phyloP scores from a whole-genome alignment of 495 filamentous ascomycete species.

The Neurospora sp. region DNA sequence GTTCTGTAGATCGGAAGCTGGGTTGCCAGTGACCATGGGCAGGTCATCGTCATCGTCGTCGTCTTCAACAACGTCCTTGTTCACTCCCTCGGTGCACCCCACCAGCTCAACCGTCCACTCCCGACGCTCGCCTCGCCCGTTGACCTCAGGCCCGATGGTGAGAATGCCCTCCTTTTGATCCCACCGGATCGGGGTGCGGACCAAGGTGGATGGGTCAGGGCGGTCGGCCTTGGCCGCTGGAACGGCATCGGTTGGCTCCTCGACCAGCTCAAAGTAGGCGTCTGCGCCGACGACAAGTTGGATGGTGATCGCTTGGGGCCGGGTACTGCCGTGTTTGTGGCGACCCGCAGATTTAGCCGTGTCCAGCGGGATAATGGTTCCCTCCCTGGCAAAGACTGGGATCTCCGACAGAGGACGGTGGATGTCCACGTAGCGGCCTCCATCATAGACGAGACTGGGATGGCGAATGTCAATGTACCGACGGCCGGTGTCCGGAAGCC shows the following conservation, averaged over 20 bases:
- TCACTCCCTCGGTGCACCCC: slow-evolving; percentile 5
- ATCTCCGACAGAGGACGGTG: slow-evolving; percentile 32
- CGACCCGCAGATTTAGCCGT: slow-evolving; percentile 5
- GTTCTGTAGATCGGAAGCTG: neutral
- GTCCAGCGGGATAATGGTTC: slow-evolving; percentile 45
- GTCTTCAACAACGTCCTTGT: neutral
- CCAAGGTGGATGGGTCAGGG: slow-evolving; percentile 11
- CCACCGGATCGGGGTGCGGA: slow-evolving; percentile 18
- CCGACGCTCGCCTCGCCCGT: slow-evolving; percentile 5
- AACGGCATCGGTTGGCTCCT: slow-evolving; percentile 28
- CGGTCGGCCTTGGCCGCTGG: slow-evolving; percentile 22
- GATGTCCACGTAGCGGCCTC: slow-evolving; percentile 35
- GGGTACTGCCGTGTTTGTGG: slow-evolving; percentile 27
- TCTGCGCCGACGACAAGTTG: slow-evolving; percentile 44
- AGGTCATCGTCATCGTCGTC: neutral
- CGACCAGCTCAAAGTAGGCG: slow-evolving; percentile 28
- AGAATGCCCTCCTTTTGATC: slow-evolving; percentile 16
- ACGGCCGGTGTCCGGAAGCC: slow-evolving; percentile 36
- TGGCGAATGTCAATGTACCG: slow-evolving; percentile 41
- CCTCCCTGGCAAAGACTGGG: slow-evolving; percentile 44
- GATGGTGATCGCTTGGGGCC: slow-evolving; percentile 33
- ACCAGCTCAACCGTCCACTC: slow-evolving; percentile 13
- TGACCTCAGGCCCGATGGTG: slow-evolving; percentile 15
- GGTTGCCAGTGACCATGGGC: neutral
- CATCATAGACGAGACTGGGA: slow-evolving; percentile 40